Conservation (phyloP, 495 filamentous ascomycete genomes). For the Penicillium malachiteum region DNA sequence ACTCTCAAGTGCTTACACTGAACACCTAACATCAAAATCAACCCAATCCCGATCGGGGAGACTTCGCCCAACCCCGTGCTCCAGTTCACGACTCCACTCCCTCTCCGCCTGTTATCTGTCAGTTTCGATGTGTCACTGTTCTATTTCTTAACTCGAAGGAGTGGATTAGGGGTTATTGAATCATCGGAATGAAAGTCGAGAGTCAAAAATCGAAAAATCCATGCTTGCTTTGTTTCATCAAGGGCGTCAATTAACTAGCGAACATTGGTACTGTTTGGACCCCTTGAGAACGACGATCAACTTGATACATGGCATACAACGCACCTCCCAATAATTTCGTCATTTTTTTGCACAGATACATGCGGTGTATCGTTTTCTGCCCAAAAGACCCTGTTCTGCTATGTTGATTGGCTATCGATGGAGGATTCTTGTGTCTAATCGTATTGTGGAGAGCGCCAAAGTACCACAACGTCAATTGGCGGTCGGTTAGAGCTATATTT, state of each 20-base stretch:
- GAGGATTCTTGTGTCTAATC: not conserved
- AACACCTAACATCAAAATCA: too few species aligned
- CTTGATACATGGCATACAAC: not conserved
- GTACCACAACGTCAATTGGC: not conserved
- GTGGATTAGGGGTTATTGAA: not conserved
- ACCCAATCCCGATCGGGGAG: not conserved
- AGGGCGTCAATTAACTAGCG: not conserved
- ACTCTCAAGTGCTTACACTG: not conserved
- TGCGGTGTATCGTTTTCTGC: constrained; percentile 7
- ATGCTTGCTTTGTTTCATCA: not conserved
- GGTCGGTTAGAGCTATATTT: not conserved
- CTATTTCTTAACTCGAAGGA: not conserved
- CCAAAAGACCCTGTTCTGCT: not conserved
- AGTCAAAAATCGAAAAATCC: not conserved
- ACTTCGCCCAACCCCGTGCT: not conserved
- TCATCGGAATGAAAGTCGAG: not conserved
- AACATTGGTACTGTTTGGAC: constrained; percentile 13
- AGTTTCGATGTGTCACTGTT: constrained; percentile 19
- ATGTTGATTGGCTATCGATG: not conserved
- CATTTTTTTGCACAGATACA: not conserved
- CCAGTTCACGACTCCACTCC: not conserved
- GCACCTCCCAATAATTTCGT: constrained; percentile 4
- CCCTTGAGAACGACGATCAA: constrained; percentile 2
- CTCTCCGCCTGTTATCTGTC: constrained; percentile 8
- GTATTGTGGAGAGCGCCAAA: not conserved